These are phyloP conservation scores for Fraxinus paxiana DNA, from an alignment of 305 asterid genomes.

Conservation along the genomic window DNA sequence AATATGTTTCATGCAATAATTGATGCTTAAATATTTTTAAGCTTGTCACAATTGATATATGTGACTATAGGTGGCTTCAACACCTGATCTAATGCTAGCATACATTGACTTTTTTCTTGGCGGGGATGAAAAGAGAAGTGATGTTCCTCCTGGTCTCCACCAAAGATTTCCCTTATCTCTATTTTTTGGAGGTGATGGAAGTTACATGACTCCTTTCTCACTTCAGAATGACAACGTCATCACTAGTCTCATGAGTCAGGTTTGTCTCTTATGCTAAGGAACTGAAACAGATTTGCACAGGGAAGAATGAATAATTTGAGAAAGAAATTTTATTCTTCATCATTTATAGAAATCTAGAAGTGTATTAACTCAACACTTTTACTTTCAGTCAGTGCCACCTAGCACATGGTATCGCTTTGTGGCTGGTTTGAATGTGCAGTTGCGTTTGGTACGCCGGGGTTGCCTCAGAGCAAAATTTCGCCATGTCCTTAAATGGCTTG, in stretches of 20 bases:
- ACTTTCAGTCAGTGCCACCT: conserved; percentile 79
- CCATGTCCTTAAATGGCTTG: conserved; percentile 74
- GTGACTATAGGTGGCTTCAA: conserved; percentile 76
- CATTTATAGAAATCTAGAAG: neutral
- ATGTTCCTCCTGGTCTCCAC: conserved; percentile 78
- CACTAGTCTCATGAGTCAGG: conserved; percentile 99
- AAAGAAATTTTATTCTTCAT: neutral
- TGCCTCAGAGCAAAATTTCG: conserved; percentile 65
- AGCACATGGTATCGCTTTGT: conserved; percentile 93
- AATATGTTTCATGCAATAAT: neutral
- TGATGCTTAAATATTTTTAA: neutral
- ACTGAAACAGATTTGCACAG: neutral
- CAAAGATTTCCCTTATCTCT: conserved; percentile 86
- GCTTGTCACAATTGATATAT: conserved; percentile 18
- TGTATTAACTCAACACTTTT: conserved; percentile 13
- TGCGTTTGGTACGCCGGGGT: conserved; percentile 86
- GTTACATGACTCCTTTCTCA: conserved; percentile 84
- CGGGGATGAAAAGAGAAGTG: conserved; percentile 93
- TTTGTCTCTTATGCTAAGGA: conserved; percentile 29
- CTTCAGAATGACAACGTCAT: conserved; percentile 80
- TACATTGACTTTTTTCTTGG: conserved; percentile 93
- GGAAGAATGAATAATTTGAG: conserved; percentile 3
- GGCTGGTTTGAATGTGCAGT: conserved; percentile 93
- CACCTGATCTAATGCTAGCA: conserved; percentile 93
- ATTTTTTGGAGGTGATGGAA: conserved; percentile 92